A percentile compares a stretch with the other conserved stretches of the same genome.
Conservation (phyloP, 495 filamentous ascomycete species). For the Viridothelium virens region DNA sequence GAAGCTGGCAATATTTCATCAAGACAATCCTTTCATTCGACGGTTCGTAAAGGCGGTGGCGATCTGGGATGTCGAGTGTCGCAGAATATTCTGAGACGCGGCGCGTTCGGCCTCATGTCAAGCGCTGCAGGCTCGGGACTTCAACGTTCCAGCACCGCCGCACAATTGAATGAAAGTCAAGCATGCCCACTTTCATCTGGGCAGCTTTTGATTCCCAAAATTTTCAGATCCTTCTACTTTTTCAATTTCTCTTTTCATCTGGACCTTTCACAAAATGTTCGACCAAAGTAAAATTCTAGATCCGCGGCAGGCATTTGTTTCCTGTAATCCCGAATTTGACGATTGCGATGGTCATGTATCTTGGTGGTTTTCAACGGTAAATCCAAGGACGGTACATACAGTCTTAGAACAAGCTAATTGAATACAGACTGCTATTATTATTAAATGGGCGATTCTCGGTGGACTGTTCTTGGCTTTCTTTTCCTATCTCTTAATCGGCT, state of each 20-base stretch:
- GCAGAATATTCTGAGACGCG: constrained; percentile 1
- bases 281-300: not conserved
- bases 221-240: not conserved
- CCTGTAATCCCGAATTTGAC: constrained; percentile 1
- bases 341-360: not conserved
- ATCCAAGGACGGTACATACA: not conserved
- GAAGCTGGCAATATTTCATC: not conserved
- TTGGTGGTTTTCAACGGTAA: constrained; percentile 9
- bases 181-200: not conserved
- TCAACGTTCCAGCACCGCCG: constrained; percentile 9
- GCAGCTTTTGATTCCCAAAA: not conserved
- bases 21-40: not conserved
- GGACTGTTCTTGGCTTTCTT: constrained; percentile 44
- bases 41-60: not conserved
- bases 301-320: not conserved
- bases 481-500: constrained; percentile 50
- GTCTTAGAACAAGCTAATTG: not conserved
- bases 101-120: not conserved
- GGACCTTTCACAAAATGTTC: not conserved
- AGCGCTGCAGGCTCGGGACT: constrained; percentile 6
- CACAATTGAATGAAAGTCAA: constrained; percentile 1
- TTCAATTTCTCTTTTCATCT: not conserved
- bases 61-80: not conserved
- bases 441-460: constrained; percentile 61
- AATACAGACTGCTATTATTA: constrained; percentile 47